Evolutionary conservation across 2,329 filamentous ascomycete species (phyloP).

Genomic region (Arthrobotrys megalospora): DNA sequence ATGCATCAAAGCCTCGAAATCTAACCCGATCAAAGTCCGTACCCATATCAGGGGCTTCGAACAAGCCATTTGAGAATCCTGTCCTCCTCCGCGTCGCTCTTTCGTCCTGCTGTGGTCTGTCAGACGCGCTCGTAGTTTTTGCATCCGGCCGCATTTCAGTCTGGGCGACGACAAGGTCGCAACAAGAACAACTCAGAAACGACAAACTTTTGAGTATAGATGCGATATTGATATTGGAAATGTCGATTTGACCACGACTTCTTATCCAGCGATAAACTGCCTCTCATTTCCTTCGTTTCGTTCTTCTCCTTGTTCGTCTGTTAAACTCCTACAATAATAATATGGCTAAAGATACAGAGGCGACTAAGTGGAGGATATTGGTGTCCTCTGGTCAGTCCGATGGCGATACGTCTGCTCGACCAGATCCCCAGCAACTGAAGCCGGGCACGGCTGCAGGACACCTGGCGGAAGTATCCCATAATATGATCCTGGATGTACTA

Average conservation of each 20-base stretch:
- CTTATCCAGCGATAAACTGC: not conserved
- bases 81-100: not conserved
- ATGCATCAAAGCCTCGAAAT: conserved; percentile 11
- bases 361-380: conserved; percentile 54
- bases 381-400: conserved; percentile 52
- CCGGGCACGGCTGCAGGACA: conserved; percentile 27
- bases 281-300: not conserved
- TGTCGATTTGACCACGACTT: not conserved
- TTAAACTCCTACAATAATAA: not conserved
- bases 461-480: conserved; percentile 47
- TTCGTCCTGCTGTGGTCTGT: not conserved
- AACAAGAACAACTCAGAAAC: conserved; percentile 33
- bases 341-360: conserved; percentile 52
- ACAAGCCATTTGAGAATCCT: not conserved
- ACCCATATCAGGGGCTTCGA: not conserved
- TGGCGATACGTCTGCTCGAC: conserved; percentile 51
- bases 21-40: conserved; percentile 9
- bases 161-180: conserved; percentile 34
- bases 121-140: conserved; percentile 8
- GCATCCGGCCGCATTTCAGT: conserved; percentile 13
- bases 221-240: not conserved
- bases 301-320: not conserved
- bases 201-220: not conserved
- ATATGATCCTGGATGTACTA: conserved; percentile 53
- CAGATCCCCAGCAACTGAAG: conserved; percentile 42